These are phyloP conservation scores for Wakefieldia striispora DNA, from an alignment of 768 basidiomycete species.

Conservation along the genomic window DNA sequence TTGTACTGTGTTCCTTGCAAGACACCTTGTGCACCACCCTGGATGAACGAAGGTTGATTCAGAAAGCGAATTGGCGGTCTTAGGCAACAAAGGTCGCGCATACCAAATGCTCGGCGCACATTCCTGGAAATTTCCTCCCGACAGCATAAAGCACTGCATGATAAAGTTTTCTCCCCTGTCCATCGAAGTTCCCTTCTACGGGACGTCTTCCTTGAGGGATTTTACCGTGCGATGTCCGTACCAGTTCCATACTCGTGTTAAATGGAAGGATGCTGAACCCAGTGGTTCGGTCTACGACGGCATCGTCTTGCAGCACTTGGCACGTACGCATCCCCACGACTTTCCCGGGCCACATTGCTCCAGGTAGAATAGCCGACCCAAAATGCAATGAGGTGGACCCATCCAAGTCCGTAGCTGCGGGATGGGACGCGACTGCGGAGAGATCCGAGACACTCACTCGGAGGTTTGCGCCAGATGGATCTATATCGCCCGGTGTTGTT, in stretches of 20 bases:
- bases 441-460: not conserved
- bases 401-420: constrained; percentile 1
- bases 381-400: not conserved
- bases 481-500: not conserved
- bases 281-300: not conserved
- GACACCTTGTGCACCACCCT: constrained; percentile 5
- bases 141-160: constrained; percentile 7
- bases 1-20: constrained; percentile 1
- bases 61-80: too few relatives aligned
- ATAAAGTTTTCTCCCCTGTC: constrained; percentile 3
- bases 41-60: not conserved
- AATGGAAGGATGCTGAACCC: constrained; percentile 4
- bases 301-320: not conserved
- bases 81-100: not conserved
- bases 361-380: not conserved
- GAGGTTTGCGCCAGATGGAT: not conserved
- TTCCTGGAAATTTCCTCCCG: constrained; percentile 8
- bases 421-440: not conserved
- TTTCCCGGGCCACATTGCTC: not conserved
- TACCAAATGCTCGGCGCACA: constrained; percentile 7
- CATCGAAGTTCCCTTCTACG: constrained; percentile 4
- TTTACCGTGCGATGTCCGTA: constrained; percentile 1
- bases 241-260: constrained; percentile 1
- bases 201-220: constrained; percentile 4
- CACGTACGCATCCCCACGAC: not conserved